Base-by-base conservation (phyloP, 345 rosid species). In the Moricandia arvensis region DNA sequence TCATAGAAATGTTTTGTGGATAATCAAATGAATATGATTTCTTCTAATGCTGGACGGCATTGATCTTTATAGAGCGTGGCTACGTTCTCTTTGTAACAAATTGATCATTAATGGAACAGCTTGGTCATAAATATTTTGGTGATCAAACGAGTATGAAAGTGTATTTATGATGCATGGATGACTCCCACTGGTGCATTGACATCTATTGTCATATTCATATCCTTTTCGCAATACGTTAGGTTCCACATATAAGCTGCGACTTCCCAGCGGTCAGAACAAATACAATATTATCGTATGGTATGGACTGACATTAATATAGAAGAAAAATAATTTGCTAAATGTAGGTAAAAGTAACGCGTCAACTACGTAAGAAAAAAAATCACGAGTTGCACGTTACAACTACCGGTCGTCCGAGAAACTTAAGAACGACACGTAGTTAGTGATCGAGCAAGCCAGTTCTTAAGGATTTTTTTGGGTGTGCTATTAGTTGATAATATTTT, bases 351-450 rank as follows among this genome's bases (percentile, higher is more conserved):
- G 29, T 24, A 11, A 31, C 27, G 55, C 53, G 64, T 71, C 68
- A 47, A 59, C 29, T 21, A 58, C 21, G 24, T 16, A 71, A 59
- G 49, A 59, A 59, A 55, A 59, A 55, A 47, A 63, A 63, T 45
- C 43, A 34, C 68, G 51, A 45, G 76, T 33, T 71, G 72, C 73
- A 41, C 77, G 64, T 51, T 72, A 66, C 69, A 78, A 78, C 81
- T 35, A 72, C 65, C 53, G 41, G 81, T 72, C 81, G 81, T 66
- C 81, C 69, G 69, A 72, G 69, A 54, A 53, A 65, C 51, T 60
- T 16, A 72, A 38, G 37, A 62, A 77, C 69, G 79, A 63, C 85
- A 82, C 81, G 83, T 80, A 61, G 54, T 45, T 2, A 55, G 73
- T 79, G 76, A 35, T 27, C 74, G 37, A 69, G 64, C 66, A 31